A percentile compares a stretch with the other conserved stretches of the same genome.
These are phyloP conservation scores for Carex pumila DNA, from an alignment of 176 grass and related monocot species.

Conservation along the genomic window DNA sequence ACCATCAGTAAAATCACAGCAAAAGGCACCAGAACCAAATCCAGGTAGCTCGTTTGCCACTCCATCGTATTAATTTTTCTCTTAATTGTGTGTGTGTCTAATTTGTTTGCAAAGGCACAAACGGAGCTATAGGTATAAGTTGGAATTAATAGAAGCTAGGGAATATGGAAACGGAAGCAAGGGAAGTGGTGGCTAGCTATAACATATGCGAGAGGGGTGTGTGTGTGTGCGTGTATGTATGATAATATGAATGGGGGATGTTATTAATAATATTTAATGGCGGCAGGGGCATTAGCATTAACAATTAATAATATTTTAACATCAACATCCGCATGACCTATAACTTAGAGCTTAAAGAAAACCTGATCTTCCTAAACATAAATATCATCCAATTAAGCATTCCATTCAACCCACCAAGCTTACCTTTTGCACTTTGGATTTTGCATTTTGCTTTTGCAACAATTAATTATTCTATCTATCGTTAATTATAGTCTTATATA, in stretches of 20 bases:
- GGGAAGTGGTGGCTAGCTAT: not conserved
- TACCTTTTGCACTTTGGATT: not conserved
- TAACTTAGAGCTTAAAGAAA: not conserved
- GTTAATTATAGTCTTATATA: too few species aligned
- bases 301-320: not conserved
- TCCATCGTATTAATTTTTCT: slow-evolving; percentile 27
- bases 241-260: not conserved
- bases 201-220: not conserved
- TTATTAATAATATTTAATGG: not conserved
- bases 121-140: not conserved
- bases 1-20: slow-evolving; percentile 47
- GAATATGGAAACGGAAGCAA: not conserved
- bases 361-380: not conserved
- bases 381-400: not conserved
- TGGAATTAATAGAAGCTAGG: not conserved
- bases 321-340: not conserved
- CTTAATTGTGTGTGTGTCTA: not conserved
- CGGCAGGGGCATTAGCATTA: not conserved
- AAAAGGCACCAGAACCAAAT: slow-evolving; percentile 52
- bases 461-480: too few species aligned
- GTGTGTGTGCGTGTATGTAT: not conserved
- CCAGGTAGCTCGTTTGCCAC: slow-evolving; percentile 77
- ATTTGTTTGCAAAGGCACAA: not conserved
- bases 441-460: not conserved
- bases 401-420: not conserved